A percentile compares a stretch with the other conserved stretches of the same genome.
Evolutionary conservation across 1,284 basidiomycete genomes (phyloP).

Genomic region (Ceratobasidium sp.): DNA sequence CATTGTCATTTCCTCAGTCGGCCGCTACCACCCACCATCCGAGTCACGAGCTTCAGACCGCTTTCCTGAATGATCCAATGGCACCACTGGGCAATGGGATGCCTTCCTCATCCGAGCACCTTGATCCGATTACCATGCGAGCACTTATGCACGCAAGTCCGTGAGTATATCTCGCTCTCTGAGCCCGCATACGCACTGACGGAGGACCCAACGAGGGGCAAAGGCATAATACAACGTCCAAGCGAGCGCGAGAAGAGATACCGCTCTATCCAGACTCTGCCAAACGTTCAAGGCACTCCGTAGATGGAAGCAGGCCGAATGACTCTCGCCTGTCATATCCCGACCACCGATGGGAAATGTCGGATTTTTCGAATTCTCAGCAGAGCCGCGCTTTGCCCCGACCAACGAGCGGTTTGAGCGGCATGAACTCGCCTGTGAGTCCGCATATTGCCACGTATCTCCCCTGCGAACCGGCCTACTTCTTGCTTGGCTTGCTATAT

Average conservation of each 20-base stretch:
- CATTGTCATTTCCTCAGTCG: constrained; percentile 38
- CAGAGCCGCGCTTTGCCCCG: constrained; percentile 34
- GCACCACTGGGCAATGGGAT: constrained; percentile 33
- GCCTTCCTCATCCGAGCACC: constrained; percentile 36
- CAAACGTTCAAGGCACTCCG: constrained; percentile 14
- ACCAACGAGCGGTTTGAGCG: constrained; percentile 38
- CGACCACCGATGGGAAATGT: constrained; percentile 34
- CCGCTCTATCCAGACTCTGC: constrained; percentile 17
- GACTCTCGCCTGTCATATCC: constrained; percentile 14
- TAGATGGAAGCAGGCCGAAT: constrained; percentile 11
- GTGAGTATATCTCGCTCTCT: constrained; percentile 20
- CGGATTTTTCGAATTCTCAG: constrained; percentile 38
- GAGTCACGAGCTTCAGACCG: constrained; percentile 33
- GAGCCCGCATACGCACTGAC: constrained; percentile 17
- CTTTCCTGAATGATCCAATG: constrained; percentile 23
- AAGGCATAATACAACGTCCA: constrained; percentile 21
- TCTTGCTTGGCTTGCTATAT: constrained; percentile 23
- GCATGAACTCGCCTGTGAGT: constrained; percentile 38
- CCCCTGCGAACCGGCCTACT: constrained; percentile 4
- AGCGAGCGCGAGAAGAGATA: constrained; percentile 29
- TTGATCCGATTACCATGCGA: constrained; percentile 39
- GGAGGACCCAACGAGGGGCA: not conserved
- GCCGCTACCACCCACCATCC: constrained; percentile 20
- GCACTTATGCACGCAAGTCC: constrained; percentile 27
- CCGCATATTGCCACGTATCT: constrained; percentile 40